Conservation (phyloP, 768 basidiomycete genomes). For the Mycena venus region DNA sequence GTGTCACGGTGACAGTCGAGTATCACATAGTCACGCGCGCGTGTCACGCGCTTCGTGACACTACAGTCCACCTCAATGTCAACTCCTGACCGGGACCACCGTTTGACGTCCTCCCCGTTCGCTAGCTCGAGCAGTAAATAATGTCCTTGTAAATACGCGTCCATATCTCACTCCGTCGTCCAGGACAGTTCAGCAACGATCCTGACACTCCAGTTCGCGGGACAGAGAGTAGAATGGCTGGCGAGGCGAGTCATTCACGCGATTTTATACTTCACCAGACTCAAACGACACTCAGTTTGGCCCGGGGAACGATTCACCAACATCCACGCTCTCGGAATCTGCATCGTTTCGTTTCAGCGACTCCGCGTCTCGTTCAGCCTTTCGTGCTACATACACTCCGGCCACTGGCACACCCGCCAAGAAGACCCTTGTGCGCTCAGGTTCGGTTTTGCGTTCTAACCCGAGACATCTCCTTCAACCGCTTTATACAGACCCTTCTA, state of each 20-base stretch:
- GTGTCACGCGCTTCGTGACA: background rate
- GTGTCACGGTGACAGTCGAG: constrained; percentile 6
- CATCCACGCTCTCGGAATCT: constrained; percentile 51
- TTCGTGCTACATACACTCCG: constrained; percentile 47
- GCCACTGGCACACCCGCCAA: constrained; percentile 39
- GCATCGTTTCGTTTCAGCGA: constrained; percentile 40
- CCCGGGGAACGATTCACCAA: constrained; percentile 42
- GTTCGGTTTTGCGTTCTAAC: too few species aligned
- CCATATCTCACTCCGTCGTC: background rate
- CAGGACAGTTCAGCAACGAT: constrained; percentile 27
- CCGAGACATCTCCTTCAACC: too few species aligned
- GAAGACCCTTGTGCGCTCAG: constrained; percentile 67
- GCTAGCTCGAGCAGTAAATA: constrained; percentile 33
- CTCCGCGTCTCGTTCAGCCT: constrained; percentile 43
- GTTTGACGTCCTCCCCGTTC: constrained; percentile 34
- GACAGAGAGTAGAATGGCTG: constrained; percentile 28
- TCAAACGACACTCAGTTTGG: background rate
- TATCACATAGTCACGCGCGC: too few species aligned
- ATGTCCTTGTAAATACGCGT: background rate
- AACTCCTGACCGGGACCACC: constrained; percentile 23
- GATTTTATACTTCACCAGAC: background rate
- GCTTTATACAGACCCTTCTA: constrained; percentile 77
- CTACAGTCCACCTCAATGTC: constrained; percentile 9
- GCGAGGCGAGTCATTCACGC: constrained; percentile 28
- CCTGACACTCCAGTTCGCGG: constrained; percentile 21